Evolutionary conservation across 768 basidiomycete genomes (phyloP).

Genomic region (Kwoniella newhampshirensis): DNA sequence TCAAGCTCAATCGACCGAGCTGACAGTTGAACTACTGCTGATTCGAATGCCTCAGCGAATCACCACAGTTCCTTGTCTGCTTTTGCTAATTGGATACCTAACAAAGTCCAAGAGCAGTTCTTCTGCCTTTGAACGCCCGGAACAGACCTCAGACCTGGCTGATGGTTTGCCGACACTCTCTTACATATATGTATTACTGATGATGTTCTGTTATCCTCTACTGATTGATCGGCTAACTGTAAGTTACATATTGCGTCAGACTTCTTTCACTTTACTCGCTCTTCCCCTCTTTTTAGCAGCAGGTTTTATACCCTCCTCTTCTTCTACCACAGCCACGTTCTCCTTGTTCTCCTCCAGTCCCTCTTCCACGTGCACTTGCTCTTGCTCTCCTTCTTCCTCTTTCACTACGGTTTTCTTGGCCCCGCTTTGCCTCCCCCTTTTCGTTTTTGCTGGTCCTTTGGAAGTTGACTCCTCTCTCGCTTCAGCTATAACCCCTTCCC

Average conservation of each 20-base stretch:
- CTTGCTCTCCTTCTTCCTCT: neutral
- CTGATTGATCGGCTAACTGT: too few relatives aligned
- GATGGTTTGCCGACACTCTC: too few relatives aligned
- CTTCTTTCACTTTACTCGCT: conserved; percentile 9
- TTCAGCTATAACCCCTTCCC: neutral
- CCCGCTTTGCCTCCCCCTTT: conserved; percentile 2
- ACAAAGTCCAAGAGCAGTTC: too few relatives aligned
- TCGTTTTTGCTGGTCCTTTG: conserved; percentile 1
- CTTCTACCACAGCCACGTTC: conserved; percentile 10
- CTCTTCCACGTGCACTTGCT: neutral
- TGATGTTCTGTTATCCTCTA: too few relatives aligned
- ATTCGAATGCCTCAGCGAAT: neutral
- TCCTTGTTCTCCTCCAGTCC: conserved; percentile 16
- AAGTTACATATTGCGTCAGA: too few relatives aligned
- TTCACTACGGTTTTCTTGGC: conserved; percentile 3
- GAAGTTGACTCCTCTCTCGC: conserved; percentile 1
- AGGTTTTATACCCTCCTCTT: conserved; percentile 6
- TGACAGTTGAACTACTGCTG: too few relatives aligned
- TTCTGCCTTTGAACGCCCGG: too few relatives aligned
- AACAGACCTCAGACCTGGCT: too few relatives aligned
- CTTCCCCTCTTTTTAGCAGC: conserved; percentile 12
- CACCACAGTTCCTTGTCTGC: too few relatives aligned
- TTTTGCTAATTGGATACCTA: too few relatives aligned
- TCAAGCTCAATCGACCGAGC: too few relatives aligned
- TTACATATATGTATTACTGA: too few relatives aligned